These are phyloP conservation scores for Boletus fagicola DNA, from an alignment of 768 basidiomycete species.

Conservation along the genomic window DNA sequence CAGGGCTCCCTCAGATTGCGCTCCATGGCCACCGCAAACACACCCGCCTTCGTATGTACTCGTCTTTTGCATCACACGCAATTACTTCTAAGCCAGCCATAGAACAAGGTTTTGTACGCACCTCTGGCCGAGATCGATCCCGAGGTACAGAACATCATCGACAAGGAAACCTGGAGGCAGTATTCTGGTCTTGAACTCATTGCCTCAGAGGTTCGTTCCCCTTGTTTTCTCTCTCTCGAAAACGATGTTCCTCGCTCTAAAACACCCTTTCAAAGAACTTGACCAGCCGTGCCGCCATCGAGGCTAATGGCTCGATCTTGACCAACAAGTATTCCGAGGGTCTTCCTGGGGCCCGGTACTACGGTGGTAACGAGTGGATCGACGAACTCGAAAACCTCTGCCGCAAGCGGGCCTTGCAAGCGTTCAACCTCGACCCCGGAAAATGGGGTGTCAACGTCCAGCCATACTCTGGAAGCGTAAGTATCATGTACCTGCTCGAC, in stretches of 20 bases:
- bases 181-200: constrained; percentile 97
- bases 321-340: constrained; percentile 99
- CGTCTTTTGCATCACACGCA: neutral
- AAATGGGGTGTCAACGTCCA: constrained; percentile 99
- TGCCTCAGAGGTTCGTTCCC: constrained; percentile 81
- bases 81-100: constrained; percentile 2
- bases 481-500: constrained; percentile 31
- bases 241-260: neutral
- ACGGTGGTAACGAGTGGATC: constrained; percentile 96
- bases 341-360: constrained; percentile 95
- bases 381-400: constrained; percentile 95
- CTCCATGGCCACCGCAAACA: constrained; percentile 59
- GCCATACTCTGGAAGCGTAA: constrained; percentile 90
- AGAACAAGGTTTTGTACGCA: constrained; percentile 93
- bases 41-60: constrained; percentile 58
- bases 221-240: neutral
- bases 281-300: constrained; percentile 93
- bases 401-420: constrained; percentile 92
- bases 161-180: constrained; percentile 99
- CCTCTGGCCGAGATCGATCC: constrained; percentile 91
- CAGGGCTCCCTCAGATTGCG: constrained; percentile 26
- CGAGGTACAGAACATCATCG: constrained; percentile 94
- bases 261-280: constrained; percentile 62
- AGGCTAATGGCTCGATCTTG: constrained; percentile 97
- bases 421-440: constrained; percentile 90